Conservation (phyloP, 495 filamentous ascomycete genomes). For the Talaromyces nanjingensis region DNA sequence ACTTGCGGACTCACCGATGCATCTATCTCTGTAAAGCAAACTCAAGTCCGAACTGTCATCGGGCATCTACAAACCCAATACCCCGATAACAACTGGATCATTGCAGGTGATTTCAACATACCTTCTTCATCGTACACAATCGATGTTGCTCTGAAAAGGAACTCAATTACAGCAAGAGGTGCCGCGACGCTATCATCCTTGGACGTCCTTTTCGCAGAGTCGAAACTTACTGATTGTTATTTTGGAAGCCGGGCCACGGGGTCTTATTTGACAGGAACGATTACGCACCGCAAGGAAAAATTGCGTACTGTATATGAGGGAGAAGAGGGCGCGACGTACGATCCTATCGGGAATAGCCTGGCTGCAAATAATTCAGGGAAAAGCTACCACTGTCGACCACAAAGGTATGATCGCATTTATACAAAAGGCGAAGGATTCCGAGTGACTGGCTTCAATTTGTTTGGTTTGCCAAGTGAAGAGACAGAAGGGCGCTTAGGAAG, state of each 20-base stretch:
- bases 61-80: constrained; percentile 29
- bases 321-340: constrained; percentile 52
- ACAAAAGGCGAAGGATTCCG: constrained; percentile 15
- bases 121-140: constrained; percentile 44
- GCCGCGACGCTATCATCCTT: constrained; percentile 20
- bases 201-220: constrained; percentile 25
- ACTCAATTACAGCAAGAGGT: constrained; percentile 33
- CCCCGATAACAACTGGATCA: constrained; percentile 34
- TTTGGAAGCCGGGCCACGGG: constrained; percentile 10
- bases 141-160: constrained; percentile 36
- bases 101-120: constrained; percentile 55
- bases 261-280: constrained; percentile 15
- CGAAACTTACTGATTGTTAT: constrained; percentile 37
- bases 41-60: constrained; percentile 37
- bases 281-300: constrained; percentile 11
- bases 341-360: constrained; percentile 42
- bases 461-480: constrained; percentile 32
- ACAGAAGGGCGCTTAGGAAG: constrained; percentile 31
- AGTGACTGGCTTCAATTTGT: constrained; percentile 34
- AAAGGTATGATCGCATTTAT: constrained; percentile 52
- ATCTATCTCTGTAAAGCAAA: constrained; percentile 41
- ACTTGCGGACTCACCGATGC: constrained; percentile 46
- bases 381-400: constrained; percentile 39
- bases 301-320: constrained; percentile 28
- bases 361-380: constrained; percentile 35